A percentile compares a stretch with the other conserved stretches of the same genome.
These are phyloP conservation scores for Pugionium cornutum DNA, from an alignment of 345 rosid species.

Conservation along the genomic window DNA sequence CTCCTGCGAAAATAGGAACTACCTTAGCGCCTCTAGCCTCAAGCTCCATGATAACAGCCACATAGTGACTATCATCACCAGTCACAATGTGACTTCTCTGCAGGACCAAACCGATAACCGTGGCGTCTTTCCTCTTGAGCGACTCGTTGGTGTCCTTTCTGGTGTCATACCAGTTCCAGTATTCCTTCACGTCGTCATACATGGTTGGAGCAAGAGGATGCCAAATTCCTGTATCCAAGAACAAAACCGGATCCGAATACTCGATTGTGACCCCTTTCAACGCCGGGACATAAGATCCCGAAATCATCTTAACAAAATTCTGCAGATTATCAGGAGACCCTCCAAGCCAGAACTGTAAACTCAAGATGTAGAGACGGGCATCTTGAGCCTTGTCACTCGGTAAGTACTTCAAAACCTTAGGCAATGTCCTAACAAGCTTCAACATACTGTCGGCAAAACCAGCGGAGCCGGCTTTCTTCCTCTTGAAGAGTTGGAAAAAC, in stretches of 20 bases:
- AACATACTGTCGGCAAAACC: slow-evolving; percentile 95
- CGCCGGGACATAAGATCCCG: slow-evolving; percentile 87
- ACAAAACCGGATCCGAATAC: slow-evolving; percentile 90
- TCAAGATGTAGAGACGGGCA: slow-evolving; percentile 93
- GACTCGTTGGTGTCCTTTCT: slow-evolving; percentile 76
- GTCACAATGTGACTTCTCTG: slow-evolving; percentile 99
- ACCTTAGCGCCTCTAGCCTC: slow-evolving; percentile 96
- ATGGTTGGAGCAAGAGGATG: slow-evolving; percentile 95
- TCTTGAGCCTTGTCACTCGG: slow-evolving; percentile 99
- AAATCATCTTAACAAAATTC: slow-evolving; percentile 93
- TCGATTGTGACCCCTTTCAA: slow-evolving; percentile 70
- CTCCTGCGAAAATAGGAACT: slow-evolving; percentile 90
- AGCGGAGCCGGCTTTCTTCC: slow-evolving; percentile 80
- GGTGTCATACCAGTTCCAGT: slow-evolving; percentile 89
- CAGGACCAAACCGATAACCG: slow-evolving; percentile 76
- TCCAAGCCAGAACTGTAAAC: slow-evolving; percentile 98
- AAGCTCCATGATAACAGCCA: slow-evolving; percentile 97
- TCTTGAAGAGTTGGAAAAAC: slow-evolving; percentile 89
- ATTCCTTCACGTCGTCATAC: slow-evolving; percentile 96
- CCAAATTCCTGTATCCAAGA: slow-evolving; percentile 92
- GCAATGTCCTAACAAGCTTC: slow-evolving; percentile 91
- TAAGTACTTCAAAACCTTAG: slow-evolving; percentile 93
- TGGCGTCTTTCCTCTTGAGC: slow-evolving; percentile 67
- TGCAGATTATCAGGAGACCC: slow-evolving; percentile 95
- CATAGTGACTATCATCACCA: slow-evolving; percentile 95